Evolutionary conservation across 768 basidiomycete species (phyloP).

Genomic region (Pholiota molesta): DNA sequence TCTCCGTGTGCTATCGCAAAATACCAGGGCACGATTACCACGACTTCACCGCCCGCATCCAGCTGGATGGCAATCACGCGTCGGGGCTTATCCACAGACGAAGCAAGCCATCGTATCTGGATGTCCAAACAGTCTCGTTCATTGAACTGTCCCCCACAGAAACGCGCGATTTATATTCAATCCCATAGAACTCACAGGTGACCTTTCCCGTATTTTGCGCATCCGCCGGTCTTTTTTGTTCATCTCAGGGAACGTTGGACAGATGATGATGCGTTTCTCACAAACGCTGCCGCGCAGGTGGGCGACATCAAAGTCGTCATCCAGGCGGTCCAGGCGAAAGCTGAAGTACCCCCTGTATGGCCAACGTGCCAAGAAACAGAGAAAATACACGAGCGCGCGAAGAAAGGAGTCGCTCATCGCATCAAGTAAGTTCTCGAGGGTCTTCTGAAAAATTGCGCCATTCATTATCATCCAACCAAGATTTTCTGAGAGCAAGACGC

Average conservation of each 20-base stretch:
- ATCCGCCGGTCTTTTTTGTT: no score
- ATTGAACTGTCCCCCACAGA: not conserved
- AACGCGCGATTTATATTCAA: not conserved
- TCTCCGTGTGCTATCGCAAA: not conserved
- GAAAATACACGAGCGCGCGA: not conserved
- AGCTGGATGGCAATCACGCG: not conserved
- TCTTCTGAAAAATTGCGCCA: not conserved
- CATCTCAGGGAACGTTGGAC: not conserved
- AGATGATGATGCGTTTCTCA: conserved; percentile 3
- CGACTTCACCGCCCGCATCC: not conserved
- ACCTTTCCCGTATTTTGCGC: not conserved
- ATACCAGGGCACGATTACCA: not conserved
- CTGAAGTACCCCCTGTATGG: not conserved
- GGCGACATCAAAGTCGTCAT: conserved; percentile 1
- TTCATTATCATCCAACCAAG: not conserved
- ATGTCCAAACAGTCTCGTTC: not conserved
- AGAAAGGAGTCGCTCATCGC: not conserved
- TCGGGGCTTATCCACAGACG: not conserved
- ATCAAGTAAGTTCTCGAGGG: not conserved
- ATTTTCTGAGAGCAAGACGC: not conserved
- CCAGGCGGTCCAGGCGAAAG: not conserved
- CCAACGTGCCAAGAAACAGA: not conserved
- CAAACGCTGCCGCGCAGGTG: not conserved
- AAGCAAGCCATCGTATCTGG: not conserved
- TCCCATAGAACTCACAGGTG: not conserved